These are phyloP conservation scores for Staphylotrichum tortipilum DNA, from an alignment of 495 filamentous ascomycete genomes.

Conservation along the genomic window DNA sequence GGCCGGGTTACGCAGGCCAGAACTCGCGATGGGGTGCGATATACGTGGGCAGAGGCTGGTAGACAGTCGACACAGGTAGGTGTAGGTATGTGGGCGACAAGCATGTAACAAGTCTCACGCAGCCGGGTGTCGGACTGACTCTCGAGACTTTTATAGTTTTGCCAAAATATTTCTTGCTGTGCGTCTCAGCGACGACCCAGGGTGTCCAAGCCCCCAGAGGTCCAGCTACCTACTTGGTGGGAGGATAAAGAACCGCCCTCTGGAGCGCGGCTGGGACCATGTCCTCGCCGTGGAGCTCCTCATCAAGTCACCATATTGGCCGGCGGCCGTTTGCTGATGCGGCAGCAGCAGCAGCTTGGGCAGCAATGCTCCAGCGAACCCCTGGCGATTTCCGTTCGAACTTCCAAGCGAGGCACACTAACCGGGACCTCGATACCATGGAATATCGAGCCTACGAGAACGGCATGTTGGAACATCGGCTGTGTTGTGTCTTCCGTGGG, in stretches of 20 bases:
- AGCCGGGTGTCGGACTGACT: conserved; percentile 24
- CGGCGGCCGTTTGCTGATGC: conserved; percentile 3
- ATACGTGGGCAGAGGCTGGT: too few relatives aligned
- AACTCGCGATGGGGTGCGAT: conserved; percentile 10
- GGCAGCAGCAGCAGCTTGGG: conserved; percentile 30
- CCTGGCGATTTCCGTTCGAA: conserved; percentile 22
- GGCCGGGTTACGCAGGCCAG: conserved; percentile 18
- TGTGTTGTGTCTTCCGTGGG: too few relatives aligned
- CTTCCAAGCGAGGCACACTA: conserved; percentile 3
- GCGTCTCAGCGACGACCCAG: conserved; percentile 5
- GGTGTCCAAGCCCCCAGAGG: conserved; percentile 8
- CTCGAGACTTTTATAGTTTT: conserved; percentile 34
- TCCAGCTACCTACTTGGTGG: too few relatives aligned
- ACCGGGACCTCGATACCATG: too few relatives aligned
- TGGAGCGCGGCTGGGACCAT: too few relatives aligned
- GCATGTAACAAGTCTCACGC: too few relatives aligned
- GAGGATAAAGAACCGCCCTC: background rate
- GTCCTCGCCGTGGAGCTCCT: too few relatives aligned
- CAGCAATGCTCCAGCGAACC: conserved; percentile 40
- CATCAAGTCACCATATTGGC: conserved; percentile 1
- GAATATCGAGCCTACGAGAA: background rate
- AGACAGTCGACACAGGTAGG: too few relatives aligned
- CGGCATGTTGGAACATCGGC: too few relatives aligned
- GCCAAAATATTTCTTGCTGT: conserved; percentile 8
- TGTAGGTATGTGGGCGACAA: too few relatives aligned